Conservation (phyloP, 495 filamentous ascomycete genomes). For the Tuber indicum region DNA sequence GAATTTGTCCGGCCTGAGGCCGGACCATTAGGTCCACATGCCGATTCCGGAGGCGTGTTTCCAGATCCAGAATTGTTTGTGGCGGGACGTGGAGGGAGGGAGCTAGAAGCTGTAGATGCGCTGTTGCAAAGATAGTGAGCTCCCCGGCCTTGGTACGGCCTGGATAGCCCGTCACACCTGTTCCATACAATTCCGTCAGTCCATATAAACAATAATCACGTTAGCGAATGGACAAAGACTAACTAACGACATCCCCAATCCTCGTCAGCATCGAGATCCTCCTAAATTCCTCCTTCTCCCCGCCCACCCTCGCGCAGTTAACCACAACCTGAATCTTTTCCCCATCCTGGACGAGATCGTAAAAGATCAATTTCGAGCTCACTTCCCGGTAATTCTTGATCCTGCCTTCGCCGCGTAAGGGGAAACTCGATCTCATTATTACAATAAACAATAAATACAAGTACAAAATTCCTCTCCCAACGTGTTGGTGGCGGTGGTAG, state of each 20-base stretch:
- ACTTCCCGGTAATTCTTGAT: conserved; percentile 45
- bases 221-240: conserved; percentile 42
- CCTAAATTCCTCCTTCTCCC: conserved; percentile 51
- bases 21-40: conserved; percentile 82
- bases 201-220: conserved; percentile 16
- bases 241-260: conserved; percentile 73
- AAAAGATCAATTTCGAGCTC: conserved; percentile 68
- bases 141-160: conserved; percentile 67
- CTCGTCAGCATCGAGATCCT: conserved; percentile 53
- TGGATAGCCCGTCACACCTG: conserved; percentile 64
- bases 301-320: conserved; percentile 55
- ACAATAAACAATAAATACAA: conserved; percentile 29
- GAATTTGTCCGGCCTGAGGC: conserved; percentile 55
- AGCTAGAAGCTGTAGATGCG: conserved; percentile 63
- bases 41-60: conserved; percentile 59
- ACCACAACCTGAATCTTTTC: conserved; percentile 65
- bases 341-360: conserved; percentile 68
- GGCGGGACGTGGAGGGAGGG: conserved; percentile 73
- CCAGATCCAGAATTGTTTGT: conserved; percentile 51
- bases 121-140: conserved; percentile 62
- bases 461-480: conserved; percentile 1
- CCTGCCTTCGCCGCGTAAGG: conserved; percentile 52
- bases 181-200: conserved; percentile 29
- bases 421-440: conserved; percentile 33
- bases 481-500: neutral